These are phyloP conservation scores for Solanum dulcamara DNA, from an alignment of 257 asterid species.

Conservation along the genomic window DNA sequence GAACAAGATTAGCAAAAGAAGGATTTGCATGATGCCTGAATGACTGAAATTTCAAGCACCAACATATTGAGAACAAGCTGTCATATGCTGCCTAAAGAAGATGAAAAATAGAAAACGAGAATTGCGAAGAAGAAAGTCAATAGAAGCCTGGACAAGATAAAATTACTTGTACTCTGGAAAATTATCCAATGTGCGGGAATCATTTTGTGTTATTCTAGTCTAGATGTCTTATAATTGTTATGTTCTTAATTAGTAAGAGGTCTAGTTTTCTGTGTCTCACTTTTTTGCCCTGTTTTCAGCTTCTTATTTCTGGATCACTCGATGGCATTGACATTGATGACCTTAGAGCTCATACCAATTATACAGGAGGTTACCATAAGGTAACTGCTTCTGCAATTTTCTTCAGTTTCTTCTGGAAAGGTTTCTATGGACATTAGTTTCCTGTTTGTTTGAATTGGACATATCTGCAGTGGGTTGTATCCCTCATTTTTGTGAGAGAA, in stretches of 20 bases:
- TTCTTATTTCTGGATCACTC: constrained; percentile 84
- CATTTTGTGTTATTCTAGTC: not conserved
- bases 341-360: constrained; percentile 70
- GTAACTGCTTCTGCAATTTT: constrained; percentile 16
- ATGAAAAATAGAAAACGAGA: not conserved
- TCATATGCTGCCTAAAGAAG: not conserved
- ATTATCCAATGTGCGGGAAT: not conserved
- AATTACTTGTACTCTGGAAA: not conserved
- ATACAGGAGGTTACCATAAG: constrained; percentile 87
- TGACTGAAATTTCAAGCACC: not conserved
- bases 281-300: constrained; percentile 33
- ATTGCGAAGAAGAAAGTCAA: not conserved
- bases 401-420: not conserved
- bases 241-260: not conserved
- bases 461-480: not conserved
- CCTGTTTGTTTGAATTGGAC: not conserved
- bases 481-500: not conserved
- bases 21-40: not conserved
- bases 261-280: not conserved
- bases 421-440: not conserved
- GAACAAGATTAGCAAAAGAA: not conserved
- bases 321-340: constrained; percentile 85
- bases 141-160: not conserved
- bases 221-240: not conserved
- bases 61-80: not conserved